Percentiles rank a stretch among this genome's conserved stretches.
These are phyloP conservation scores for Nemophila menziesii DNA, from an alignment of 257 asterid species.

Conservation along the genomic window DNA sequence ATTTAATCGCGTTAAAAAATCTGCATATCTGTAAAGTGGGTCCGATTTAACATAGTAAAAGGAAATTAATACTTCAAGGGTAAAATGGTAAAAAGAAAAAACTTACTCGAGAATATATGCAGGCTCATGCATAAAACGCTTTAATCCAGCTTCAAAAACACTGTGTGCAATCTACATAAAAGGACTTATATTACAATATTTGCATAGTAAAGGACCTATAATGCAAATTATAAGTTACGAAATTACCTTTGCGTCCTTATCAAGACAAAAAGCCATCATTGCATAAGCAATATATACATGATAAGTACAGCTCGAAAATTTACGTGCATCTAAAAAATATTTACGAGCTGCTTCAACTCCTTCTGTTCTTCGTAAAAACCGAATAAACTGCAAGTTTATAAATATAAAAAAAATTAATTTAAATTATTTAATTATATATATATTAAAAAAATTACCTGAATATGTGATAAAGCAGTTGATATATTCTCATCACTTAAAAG, in stretches of 20 bases:
- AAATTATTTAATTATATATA: too few relatives aligned
- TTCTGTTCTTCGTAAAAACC: slow-evolving; percentile 89
- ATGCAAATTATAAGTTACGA: slow-evolving; percentile 1
- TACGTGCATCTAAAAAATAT: slow-evolving; percentile 81
- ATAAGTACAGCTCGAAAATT: slow-evolving; percentile 90
- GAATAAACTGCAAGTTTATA: slow-evolving; percentile 45
- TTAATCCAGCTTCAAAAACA: slow-evolving; percentile 84
- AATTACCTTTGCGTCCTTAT: slow-evolving; percentile 94
- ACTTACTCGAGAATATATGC: slow-evolving; percentile 94
- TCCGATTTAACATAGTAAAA: not conserved
- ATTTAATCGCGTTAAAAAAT: slow-evolving; percentile 82
- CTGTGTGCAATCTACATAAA: slow-evolving; percentile 75
- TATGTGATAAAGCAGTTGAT: slow-evolving; percentile 76
- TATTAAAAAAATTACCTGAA: too few relatives aligned
- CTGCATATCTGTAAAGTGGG: slow-evolving; percentile 70
- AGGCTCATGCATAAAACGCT: slow-evolving; percentile 96
- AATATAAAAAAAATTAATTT: not conserved
- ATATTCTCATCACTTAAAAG: slow-evolving; percentile 74
- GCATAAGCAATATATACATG: slow-evolving; percentile 98
- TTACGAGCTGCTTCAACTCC: slow-evolving; percentile 96
- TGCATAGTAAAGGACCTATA: not conserved
- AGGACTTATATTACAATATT: not conserved
- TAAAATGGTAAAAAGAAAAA: slow-evolving; percentile 7
- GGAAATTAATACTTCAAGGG: not conserved
- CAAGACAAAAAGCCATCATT: slow-evolving; percentile 92